Base-by-base conservation (phyloP, 139 green algal genomes). In the Zygnema cylindricum region DNA sequence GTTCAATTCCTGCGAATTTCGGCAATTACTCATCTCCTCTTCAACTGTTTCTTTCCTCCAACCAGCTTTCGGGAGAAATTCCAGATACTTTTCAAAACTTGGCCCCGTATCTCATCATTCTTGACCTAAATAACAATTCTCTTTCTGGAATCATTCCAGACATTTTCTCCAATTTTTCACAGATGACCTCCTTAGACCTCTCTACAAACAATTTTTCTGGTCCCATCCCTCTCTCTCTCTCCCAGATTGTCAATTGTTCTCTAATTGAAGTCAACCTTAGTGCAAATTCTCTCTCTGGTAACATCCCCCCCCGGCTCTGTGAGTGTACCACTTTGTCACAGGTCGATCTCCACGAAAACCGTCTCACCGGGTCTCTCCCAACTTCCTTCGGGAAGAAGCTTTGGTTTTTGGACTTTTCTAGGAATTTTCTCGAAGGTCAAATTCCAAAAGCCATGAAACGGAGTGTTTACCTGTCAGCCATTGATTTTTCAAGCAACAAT, bases 241-340 rank as follows among this genome's bases (percentile, higher is more conserved):
- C 16, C 33, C 7, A 16, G 7, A 23, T 7, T 16, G 30, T 73
- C 21, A 22, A 73, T 3, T 69, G 30, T 11, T 83, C 63, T 21
- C 23, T 90, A 54, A 43, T 32, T 16, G 32, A 69, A 0, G n/a
- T 90, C 30, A 25, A 55, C 22, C 85, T 90, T 33, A 90, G 85
- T 38, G 25, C 32, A n/a, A 86, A 90, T 55, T 54, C 23, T 0
- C 42, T 90, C 49, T 63, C 57, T 16, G 85, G 85, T 23, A 33
- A 33, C 82, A 11, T 90, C 35, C 85, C 85, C 33, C 0, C 33
- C 0, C 43, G 36, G 3, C 54, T 88, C 33, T 75, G 41, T 30
- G 35, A 40, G n/a, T 43, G 25, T 35, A 30, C 33, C 25, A 32
- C 81, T 39, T 71, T 87, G 30, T 32, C 16, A n/a, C 32, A 36